Percentiles rank a stretch among this genome's conserved stretches.
phyloP scores from a whole-genome alignment of 176 grass and related monocot species.

The Phoenix roebelenii region DNA sequence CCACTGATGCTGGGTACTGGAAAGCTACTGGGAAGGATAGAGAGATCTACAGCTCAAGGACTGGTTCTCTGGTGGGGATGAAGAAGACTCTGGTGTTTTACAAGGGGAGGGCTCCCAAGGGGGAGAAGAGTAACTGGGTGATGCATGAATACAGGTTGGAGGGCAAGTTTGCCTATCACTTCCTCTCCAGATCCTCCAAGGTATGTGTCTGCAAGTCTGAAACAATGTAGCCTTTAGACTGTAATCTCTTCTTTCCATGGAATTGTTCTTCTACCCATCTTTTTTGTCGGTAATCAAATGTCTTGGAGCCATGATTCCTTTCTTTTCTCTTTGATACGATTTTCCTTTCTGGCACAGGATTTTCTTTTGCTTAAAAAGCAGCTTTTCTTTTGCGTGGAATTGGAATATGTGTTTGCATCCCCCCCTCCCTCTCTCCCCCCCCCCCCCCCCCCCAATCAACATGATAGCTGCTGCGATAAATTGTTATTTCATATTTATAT shows the following conservation, averaged over 20 bases:
- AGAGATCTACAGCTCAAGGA: slow-evolving; percentile 5
- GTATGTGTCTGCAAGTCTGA: background rate
- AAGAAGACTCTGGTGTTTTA: slow-evolving; percentile 17
- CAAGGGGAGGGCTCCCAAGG: slow-evolving; percentile 12
- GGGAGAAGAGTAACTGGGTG: slow-evolving; percentile 17
- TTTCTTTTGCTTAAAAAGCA: too few species aligned
- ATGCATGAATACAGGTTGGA: slow-evolving; percentile 19
- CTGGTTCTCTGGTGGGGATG: slow-evolving; percentile 7
- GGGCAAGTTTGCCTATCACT: slow-evolving; percentile 5
- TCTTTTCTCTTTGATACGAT: too few species aligned
- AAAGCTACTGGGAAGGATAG: slow-evolving; percentile 11
- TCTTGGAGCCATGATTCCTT: too few species aligned
- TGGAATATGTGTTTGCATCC: too few species aligned
- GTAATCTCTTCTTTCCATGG: background rate
- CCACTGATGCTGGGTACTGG: slow-evolving; percentile 7
- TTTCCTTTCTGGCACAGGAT: too few species aligned
- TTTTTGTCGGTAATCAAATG: too few species aligned
- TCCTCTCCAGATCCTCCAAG: background rate
- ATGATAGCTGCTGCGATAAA: too few species aligned
- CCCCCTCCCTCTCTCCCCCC: too few species aligned
- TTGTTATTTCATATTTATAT: too few species aligned
- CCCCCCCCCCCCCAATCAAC: too few species aligned
- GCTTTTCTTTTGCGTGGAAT: too few species aligned
- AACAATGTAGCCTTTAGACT: too few species aligned
- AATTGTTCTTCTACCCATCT: background rate